phyloP scores from a whole-genome alignment of 495 filamentous ascomycete species.

The Podospora didyma region DNA sequence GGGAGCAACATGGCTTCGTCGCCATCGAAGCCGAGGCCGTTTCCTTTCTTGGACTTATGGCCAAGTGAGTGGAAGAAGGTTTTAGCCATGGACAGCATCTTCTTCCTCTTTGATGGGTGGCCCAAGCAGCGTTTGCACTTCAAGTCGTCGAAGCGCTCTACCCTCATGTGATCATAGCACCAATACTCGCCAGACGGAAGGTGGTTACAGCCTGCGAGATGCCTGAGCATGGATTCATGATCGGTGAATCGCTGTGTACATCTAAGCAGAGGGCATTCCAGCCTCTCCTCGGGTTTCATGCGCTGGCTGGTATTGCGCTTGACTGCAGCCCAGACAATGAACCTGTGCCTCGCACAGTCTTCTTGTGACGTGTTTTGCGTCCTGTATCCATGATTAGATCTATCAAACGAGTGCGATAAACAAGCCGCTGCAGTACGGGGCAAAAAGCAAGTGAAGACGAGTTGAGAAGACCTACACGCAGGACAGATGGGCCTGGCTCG shows the following conservation, averaged over 20 bases:
- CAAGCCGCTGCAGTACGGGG: background rate
- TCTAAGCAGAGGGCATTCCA: conserved; percentile 40
- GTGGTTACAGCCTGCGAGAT: conserved; percentile 35
- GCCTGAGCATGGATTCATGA: conserved; percentile 45
- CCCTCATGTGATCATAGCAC: conserved; percentile 44
- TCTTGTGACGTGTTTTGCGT: conserved; percentile 37
- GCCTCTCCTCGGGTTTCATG: conserved; percentile 36
- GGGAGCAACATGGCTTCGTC: conserved; percentile 23
- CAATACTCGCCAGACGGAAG: conserved; percentile 43
- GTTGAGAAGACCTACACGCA: conserved; percentile 28
- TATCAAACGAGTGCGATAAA: background rate
- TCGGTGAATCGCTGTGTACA: conserved; percentile 37
- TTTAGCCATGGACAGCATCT: conserved; percentile 45
- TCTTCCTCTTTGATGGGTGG: conserved; percentile 42
- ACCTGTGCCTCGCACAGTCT: conserved; percentile 43
- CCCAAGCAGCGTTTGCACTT: conserved; percentile 43
- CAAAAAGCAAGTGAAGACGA: background rate
- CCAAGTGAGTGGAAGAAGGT: conserved; percentile 46
- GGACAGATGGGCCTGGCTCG: conserved; percentile 16
- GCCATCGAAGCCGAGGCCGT: conserved; percentile 7
- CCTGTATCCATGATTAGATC: conserved; percentile 31
- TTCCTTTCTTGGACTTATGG: conserved; percentile 34
- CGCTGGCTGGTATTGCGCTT: conserved; percentile 43
- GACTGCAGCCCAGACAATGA: conserved; percentile 48
- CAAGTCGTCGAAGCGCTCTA: conserved; percentile 45